Conservation (phyloP, 2,329 filamentous ascomycete genomes). For the Passalora sequoiae region DNA sequence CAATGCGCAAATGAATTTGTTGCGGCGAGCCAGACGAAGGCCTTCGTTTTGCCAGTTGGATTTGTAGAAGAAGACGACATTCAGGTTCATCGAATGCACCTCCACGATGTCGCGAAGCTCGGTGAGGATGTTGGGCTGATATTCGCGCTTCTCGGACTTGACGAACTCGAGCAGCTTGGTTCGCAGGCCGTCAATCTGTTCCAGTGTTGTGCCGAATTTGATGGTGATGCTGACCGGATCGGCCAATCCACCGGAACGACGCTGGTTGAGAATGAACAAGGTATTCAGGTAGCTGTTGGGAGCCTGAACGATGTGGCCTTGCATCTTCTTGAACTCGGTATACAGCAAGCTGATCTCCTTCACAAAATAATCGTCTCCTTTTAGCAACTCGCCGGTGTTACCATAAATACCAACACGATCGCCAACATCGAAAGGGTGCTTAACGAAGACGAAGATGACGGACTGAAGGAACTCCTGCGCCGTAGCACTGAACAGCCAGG, state of each 20-base stretch:
- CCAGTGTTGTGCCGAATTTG: slow-evolving; percentile 79
- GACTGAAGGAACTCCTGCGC: slow-evolving; percentile 94
- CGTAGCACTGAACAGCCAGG: slow-evolving; percentile 87
- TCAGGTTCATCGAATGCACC: slow-evolving; percentile 79
- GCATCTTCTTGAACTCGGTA: slow-evolving; percentile 98
- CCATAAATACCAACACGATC: slow-evolving; percentile 90
- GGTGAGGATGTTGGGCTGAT: slow-evolving; percentile 77
- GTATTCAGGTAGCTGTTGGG: slow-evolving; percentile 86
- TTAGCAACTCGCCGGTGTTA: slow-evolving; percentile 71
- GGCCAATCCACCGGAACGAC: slow-evolving; percentile 79
- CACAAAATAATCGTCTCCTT: slow-evolving; percentile 91
- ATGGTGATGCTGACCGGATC: slow-evolving; percentile 80
- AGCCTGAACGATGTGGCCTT: slow-evolving; percentile 91
- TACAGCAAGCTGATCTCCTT: slow-evolving; percentile 90
- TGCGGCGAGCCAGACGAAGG: slow-evolving; percentile 79
- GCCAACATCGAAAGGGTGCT: slow-evolving; percentile 94
- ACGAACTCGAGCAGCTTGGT: slow-evolving; percentile 78
- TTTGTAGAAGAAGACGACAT: slow-evolving; percentile 96
- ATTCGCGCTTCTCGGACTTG: slow-evolving; percentile 78
- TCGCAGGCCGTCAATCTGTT: slow-evolving; percentile 78
- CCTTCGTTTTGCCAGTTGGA: slow-evolving; percentile 95
- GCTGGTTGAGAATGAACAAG: slow-evolving; percentile 91
- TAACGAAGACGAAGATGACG: slow-evolving; percentile 91
- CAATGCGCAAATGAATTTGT: slow-evolving; percentile 88
- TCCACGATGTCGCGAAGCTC: slow-evolving; percentile 76